A percentile compares a stretch with the other conserved stretches of the same genome.
phyloP scores from a whole-genome alignment of 805 yeast species.

The Saturnispora dispora region DNA sequence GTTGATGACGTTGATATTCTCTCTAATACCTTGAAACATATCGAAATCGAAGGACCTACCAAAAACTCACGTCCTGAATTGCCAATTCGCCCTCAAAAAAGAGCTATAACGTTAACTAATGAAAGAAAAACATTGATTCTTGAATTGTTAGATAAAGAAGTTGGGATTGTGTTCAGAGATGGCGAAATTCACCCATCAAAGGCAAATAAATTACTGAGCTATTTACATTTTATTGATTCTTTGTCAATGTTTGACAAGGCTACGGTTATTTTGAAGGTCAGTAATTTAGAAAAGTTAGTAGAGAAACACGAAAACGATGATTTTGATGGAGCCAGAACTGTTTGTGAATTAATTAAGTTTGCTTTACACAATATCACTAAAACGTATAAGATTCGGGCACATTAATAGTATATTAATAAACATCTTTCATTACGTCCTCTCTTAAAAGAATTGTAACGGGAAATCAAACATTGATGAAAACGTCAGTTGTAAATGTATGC shows the following conservation, averaged over 20 bases:
- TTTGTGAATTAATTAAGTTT: constrained; percentile 15
- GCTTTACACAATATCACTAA: constrained; percentile 7
- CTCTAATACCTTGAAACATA: not conserved
- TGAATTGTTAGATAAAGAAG: constrained; percentile 31
- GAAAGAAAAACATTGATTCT: constrained; percentile 36
- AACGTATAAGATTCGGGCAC: not conserved
- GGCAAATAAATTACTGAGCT: constrained; percentile 42
- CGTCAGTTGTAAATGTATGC: not conserved
- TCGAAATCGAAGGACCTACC: not conserved
- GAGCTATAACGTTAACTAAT: constrained; percentile 35
- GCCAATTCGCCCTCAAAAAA: constrained; percentile 31
- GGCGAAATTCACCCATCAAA: constrained; percentile 17
- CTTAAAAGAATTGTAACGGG: too few relatives aligned
- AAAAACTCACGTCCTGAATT: constrained; percentile 17
- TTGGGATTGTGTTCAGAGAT: constrained; percentile 29
- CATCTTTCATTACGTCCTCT: not conserved
- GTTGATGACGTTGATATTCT: constrained; percentile 6
- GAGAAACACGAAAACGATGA: not conserved
- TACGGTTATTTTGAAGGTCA: not conserved
- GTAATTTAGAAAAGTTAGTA: not conserved
- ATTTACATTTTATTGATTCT: constrained; percentile 41
- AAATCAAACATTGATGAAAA: not conserved
- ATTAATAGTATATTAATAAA: not conserved
- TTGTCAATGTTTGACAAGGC: constrained; percentile 7
- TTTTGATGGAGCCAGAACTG: not conserved